phyloP scores from a whole-genome alignment of 768 basidiomycete species.

The Trichaptum fuscoviolaceum region DNA sequence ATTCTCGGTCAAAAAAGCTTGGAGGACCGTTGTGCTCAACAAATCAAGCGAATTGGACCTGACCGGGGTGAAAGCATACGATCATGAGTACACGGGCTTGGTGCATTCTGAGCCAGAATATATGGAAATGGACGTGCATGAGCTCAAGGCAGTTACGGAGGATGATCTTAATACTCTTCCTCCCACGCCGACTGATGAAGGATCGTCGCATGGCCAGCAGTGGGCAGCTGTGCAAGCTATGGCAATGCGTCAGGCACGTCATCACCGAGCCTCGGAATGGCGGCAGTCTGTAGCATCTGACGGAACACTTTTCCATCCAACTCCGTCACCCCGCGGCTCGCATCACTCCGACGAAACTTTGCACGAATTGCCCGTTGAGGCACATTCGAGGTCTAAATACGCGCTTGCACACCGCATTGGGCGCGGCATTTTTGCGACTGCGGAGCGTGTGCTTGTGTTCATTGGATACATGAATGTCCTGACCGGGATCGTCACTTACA shows the following conservation, averaged over 20 bases:
- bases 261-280: slow-evolving; percentile 28
- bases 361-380: slow-evolving; percentile 27
- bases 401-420: slow-evolving; percentile 37
- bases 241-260: slow-evolving; percentile 31
- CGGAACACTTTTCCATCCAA: slow-evolving; percentile 44
- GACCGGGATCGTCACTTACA: slow-evolving; percentile 74
- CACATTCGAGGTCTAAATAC: slow-evolving; percentile 9
- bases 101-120: slow-evolving; percentile 51
- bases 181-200: background rate
- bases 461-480: slow-evolving; percentile 63
- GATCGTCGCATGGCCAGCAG: background rate
- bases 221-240: slow-evolving; percentile 33
- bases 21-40: slow-evolving; percentile 52
- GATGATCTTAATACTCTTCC: slow-evolving; percentile 7
- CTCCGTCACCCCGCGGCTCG: slow-evolving; percentile 31
- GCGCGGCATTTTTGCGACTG: slow-evolving; percentile 41
- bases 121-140: slow-evolving; percentile 43
- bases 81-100: slow-evolving; percentile 55
- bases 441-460: slow-evolving; percentile 63
- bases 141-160: slow-evolving; percentile 27
- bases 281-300: slow-evolving; percentile 46
- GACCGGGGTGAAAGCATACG: background rate
- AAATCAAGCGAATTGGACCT: slow-evolving; percentile 28
- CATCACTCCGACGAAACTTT: slow-evolving; percentile 51
- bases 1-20: slow-evolving; percentile 46